phyloP scores from a whole-genome alignment of 78 protist species.

The Dictyostelium brefeldianum region DNA sequence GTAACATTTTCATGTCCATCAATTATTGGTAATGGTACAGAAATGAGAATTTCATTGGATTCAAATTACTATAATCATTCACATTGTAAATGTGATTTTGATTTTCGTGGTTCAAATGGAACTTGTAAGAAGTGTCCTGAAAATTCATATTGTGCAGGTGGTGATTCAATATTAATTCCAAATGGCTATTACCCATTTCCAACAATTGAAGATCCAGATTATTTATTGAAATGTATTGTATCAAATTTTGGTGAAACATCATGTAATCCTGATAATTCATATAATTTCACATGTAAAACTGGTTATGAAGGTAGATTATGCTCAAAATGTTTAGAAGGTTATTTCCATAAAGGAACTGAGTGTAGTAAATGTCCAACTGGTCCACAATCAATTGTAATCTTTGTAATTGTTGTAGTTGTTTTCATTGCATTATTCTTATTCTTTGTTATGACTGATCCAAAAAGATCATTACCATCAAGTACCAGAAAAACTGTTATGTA shows the following conservation, averaged over 20 bases:
- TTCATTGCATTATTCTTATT: conserved; percentile 26
- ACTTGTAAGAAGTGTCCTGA: conserved; percentile 45
- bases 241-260: conserved; percentile 61
- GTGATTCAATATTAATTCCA: conserved; percentile 32
- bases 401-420: conserved; percentile 24
- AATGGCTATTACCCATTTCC: conserved; percentile 56
- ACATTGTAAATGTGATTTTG: conserved; percentile 29
- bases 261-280: conserved; percentile 41
- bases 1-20: conserved; percentile 60
- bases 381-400: conserved; percentile 25
- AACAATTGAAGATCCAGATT: conserved; percentile 12
- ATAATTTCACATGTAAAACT: not conserved
- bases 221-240: conserved; percentile 5
- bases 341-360: conserved; percentile 31
- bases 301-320: conserved; percentile 66
- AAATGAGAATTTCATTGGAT: conserved; percentile 48
- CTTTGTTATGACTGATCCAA: conserved; percentile 68
- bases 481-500: conserved; percentile 57
- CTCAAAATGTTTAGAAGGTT: conserved; percentile 32
- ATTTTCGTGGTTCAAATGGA: conserved; percentile 42
- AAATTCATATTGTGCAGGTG: conserved; percentile 35
- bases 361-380: conserved; percentile 53
- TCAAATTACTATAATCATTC: conserved; percentile 40
- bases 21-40: conserved; percentile 31
- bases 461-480: conserved; percentile 59